Base-by-base conservation (phyloP, 257 asterid genomes). In the Nicotiana knightiana region DNA sequence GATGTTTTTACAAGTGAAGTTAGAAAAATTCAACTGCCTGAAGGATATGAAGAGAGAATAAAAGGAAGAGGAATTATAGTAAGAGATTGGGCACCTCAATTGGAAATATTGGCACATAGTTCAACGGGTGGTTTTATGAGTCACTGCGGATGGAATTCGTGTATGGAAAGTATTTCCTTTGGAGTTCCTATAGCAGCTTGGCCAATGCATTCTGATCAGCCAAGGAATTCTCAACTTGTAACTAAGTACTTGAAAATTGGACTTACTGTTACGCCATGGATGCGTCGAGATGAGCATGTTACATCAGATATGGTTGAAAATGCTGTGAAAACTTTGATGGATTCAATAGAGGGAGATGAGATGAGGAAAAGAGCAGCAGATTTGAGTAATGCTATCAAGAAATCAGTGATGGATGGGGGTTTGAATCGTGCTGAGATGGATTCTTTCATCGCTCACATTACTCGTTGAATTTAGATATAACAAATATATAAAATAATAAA, bases 151-250 rank as follows among this genome's bases (percentile, higher is more conserved):
- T 62, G 67, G 64, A 58, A 24, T 62, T 62, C 35, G 5, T 62
- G 67, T 0, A 11, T 62, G 67, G 67, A 62, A 32, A 62, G 28
- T 62, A 26, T 62, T 13, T 24, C 35, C 67, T 62, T 62, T 62
- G 67, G 67, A 66, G 48, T 9, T 66, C 75, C 76, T 17, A 35
- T 32, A 2, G 73, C 16, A 70, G 35, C 58, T 4, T 43, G 77
- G 77, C 33, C 77, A 70, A 5, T 70, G 9, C 58, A 70, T 70
- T 5, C 57, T 18, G 77, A 68, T 39, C 33, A 68, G 33, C 33
- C 77, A 70, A 70, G 77, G 33, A 43, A 43, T 43, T 11, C 77
- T 70, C 58, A 70, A 70, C 77, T 70, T 70, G 32, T 70, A 70
- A 70, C 77, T 1, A 70, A 70, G n/a, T 70, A 70, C 1, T 0